Percentiles rank a stretch among this genome's conserved stretches.
Evolutionary conservation across 2,329 filamentous ascomycete species (phyloP).

Genomic region (Fusarium sp.): DNA sequence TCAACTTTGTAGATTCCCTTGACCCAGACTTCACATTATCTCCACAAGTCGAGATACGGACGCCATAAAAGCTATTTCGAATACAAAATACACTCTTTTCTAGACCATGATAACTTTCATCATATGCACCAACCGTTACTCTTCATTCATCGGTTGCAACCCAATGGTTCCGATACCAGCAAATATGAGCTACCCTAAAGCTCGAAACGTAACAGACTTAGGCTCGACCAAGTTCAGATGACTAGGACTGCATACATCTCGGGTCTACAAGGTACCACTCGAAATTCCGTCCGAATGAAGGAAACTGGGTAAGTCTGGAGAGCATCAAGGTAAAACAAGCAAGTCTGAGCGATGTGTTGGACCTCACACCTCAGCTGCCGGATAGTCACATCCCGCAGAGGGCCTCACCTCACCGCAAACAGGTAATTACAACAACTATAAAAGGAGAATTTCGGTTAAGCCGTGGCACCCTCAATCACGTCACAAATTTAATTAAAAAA

Average conservation of each 20-base stretch:
- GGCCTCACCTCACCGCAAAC: constrained; percentile 37
- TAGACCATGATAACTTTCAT: too few relatives aligned
- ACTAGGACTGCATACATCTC: not conserved
- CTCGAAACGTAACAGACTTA: not conserved
- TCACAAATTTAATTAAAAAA: constrained; percentile 15
- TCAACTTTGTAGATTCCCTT: too few relatives aligned
- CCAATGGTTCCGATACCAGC: too few relatives aligned
- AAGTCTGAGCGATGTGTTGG: constrained; percentile 13
- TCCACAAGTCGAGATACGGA: too few relatives aligned
- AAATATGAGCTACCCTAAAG: not conserved
- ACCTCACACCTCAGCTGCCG: constrained; percentile 3
- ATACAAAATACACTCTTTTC: too few relatives aligned
- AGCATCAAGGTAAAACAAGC: not conserved
- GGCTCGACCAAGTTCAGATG: too few relatives aligned
- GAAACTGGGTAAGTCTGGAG: not conserved
- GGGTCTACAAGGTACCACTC: not conserved
- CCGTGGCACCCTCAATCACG: constrained; percentile 8
- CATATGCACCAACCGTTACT: too few relatives aligned
- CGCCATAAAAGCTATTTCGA: too few relatives aligned
- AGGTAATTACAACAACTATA: constrained; percentile 1
- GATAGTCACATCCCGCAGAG: constrained; percentile 27
- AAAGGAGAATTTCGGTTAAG: constrained; percentile 15
- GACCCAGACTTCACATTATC: too few relatives aligned
- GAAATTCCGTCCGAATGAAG: not conserved
- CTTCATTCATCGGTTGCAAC: too few relatives aligned